Percentiles rank a stretch among this genome's conserved stretches.
Evolutionary conservation across 805 yeast species (phyloP).

Genomic region (Zygotorulaspora sp.): DNA sequence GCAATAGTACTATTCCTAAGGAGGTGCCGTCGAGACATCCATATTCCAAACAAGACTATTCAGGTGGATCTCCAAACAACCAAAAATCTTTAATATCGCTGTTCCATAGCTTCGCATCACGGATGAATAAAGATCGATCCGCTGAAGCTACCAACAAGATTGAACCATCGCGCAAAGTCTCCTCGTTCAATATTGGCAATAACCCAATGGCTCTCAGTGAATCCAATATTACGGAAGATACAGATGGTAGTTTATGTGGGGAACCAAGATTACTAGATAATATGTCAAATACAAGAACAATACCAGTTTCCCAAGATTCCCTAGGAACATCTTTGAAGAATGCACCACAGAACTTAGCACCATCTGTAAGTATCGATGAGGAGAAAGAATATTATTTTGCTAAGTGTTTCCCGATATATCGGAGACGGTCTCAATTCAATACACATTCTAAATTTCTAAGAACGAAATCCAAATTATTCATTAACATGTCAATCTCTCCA

Average conservation of each 20-base stretch:
- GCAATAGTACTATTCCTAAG: not conserved
- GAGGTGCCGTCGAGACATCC: constrained; percentile 1
- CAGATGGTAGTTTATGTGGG: constrained; percentile 2
- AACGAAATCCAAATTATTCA: constrained; percentile 45
- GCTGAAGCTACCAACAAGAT: constrained; percentile 1
- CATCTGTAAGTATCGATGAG: constrained; percentile 38
- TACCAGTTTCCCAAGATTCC: constrained; percentile 19
- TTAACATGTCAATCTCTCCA: constrained; percentile 58
- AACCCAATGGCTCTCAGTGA: not conserved
- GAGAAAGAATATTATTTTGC: constrained; percentile 63
- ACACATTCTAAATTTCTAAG: constrained; percentile 50
- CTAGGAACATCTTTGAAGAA: constrained; percentile 7
- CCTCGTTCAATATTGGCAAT: not conserved
- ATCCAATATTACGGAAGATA: not conserved
- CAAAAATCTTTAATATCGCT: constrained; percentile 33
- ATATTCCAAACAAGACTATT: constrained; percentile 1
- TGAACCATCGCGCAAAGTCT: not conserved
- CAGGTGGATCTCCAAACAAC: constrained; percentile 10
- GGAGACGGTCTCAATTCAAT: constrained; percentile 52
- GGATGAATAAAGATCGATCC: constrained; percentile 7
- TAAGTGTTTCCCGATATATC: constrained; percentile 77
- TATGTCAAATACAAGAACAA: constrained; percentile 25
- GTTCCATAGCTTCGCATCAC: constrained; percentile 34
- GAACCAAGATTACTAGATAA: constrained; percentile 18
- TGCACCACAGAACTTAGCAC: constrained; percentile 5